Percentiles rank a stretch among this genome's conserved stretches.
These are phyloP conservation scores for Floccularia luteovirens DNA, from an alignment of 768 basidiomycete species.

Conservation along the genomic window DNA sequence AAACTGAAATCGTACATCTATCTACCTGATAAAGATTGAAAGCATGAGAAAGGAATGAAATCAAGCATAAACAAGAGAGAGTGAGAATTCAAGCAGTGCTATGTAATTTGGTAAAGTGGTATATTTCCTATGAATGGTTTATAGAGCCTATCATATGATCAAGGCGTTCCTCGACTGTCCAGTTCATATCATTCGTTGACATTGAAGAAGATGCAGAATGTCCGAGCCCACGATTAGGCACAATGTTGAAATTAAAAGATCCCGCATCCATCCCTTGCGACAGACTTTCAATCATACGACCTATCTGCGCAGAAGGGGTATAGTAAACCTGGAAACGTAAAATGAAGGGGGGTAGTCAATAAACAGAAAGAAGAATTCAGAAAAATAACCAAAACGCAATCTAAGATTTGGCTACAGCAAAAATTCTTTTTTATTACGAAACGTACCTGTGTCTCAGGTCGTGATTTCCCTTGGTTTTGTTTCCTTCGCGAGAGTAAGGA, in stretches of 20 bases:
- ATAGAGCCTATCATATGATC: constrained; percentile 63
- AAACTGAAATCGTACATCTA: constrained; percentile 10
- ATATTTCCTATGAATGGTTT: constrained; percentile 16
- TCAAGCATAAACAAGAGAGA: no score
- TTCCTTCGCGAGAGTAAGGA: constrained; percentile 59
- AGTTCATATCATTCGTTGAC: constrained; percentile 53
- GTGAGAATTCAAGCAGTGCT: constrained; percentile 15
- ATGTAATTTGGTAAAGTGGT: constrained; percentile 11
- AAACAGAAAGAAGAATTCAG: no score
- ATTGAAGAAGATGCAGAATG: constrained; percentile 62
- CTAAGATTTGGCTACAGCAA: no score
- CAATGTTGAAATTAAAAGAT: constrained; percentile 69
- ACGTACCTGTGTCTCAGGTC: constrained; percentile 81
- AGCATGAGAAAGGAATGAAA: no score
- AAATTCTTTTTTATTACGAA: no score
- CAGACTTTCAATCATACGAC: constrained; percentile 75
- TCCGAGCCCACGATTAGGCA: constrained; percentile 23
- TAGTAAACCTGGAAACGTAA: constrained; percentile 54
- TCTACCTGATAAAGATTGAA: no score
- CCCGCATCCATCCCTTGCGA: constrained; percentile 79
- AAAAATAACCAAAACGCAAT: no score
- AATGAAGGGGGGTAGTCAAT: constrained; percentile 17
- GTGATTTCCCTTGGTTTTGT: constrained; percentile 39
- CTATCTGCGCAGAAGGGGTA: constrained; percentile 72
- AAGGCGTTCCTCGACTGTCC: constrained; percentile 71